Base-by-base conservation (phyloP, 176 grass and related monocot genomes). In the Canna indica region DNA sequence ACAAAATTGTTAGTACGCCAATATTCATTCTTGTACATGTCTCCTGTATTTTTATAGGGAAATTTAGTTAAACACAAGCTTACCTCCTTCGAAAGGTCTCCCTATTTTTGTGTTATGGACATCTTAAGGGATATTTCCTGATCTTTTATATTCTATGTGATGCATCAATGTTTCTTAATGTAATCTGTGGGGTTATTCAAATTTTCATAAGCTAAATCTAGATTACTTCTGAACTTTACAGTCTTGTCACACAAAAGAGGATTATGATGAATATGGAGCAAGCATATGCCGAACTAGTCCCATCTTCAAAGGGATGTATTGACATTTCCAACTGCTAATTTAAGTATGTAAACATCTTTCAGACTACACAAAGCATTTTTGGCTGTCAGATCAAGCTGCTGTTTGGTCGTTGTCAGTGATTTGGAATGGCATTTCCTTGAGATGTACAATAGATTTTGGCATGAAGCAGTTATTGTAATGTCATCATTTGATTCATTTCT, bases 301-400 rank as follows among this genome's bases (percentile, higher is more conserved):
- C 11, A 88, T 99, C 42, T 99, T 99, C 69, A 99, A 94, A 90
- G 95, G 95, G 76, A 99, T 94, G 90, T 99, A 99, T 73, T 94
- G 77, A 94, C 46, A 26, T 75, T n/a, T 69, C 66, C 29, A 70
- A 70, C 20, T 12, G 11, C 33, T 14, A 24, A 66, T 39, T 38
- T 5, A 38, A 66, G 24, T 10, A 38, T n/a, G 20, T 22, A 65
- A 38, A 3, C 63, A 66, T 39, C 34, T 66, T 24, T 34, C 63
- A 38, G 31, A 30, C 34, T n/a, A 1, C 50, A 54, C 0, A 34
- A 20, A 26, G 35, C 63, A 66, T 66, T 66, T 24, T n/a, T 22
- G 63, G 20, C 11, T 66, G 8, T 11, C 18, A 14, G 6, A 38
- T 38, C 18, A 28, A 20, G 22, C 50, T 54, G 50, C 41, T 39